Evolutionary conservation across 495 filamentous ascomycete species (phyloP).

Genomic region (Lasiosphaeria hispida): DNA sequence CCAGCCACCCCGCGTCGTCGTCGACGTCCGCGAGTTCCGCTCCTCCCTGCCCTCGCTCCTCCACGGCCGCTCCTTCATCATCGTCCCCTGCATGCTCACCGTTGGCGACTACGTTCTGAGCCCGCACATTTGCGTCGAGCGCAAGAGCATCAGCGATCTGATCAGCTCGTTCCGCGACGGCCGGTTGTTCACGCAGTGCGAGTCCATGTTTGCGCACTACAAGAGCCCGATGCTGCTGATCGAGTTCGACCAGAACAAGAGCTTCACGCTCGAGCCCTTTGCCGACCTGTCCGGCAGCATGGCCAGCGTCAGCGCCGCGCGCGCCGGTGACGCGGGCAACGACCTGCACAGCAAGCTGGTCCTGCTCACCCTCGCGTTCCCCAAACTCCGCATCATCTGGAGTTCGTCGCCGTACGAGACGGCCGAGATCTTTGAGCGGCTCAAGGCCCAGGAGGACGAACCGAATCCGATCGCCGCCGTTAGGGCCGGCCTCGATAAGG

Average conservation of each 20-base stretch:
- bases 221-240: conserved; percentile 87
- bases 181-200: conserved; percentile 85
- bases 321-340: conserved; percentile 44
- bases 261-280: conserved; percentile 93
- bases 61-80: conserved; percentile 78
- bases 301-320: conserved; percentile 50
- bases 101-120: conserved; percentile 96
- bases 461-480: conserved; percentile 89
- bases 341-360: conserved; percentile 93
- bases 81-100: conserved; percentile 91
- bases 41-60: conserved; percentile 88
- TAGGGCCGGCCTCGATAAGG: conserved; percentile 71
- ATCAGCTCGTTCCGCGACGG: conserved; percentile 90
- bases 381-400: conserved; percentile 87
- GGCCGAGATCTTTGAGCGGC: conserved; percentile 89
- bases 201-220: conserved; percentile 93
- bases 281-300: conserved; percentile 71
- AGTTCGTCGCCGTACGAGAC: conserved; percentile 91
- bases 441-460: conserved; percentile 85
- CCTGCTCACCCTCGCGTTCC: conserved; percentile 88
- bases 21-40: conserved; percentile 94
- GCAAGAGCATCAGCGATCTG: conserved; percentile 87
- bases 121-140: conserved; percentile 87
- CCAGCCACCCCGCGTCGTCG: conserved; percentile 86
- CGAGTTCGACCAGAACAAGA: conserved; percentile 96